phyloP scores from a whole-genome alignment of 2,329 filamentous ascomycete genomes.

The Pseudogymnoascus sp. region DNA sequence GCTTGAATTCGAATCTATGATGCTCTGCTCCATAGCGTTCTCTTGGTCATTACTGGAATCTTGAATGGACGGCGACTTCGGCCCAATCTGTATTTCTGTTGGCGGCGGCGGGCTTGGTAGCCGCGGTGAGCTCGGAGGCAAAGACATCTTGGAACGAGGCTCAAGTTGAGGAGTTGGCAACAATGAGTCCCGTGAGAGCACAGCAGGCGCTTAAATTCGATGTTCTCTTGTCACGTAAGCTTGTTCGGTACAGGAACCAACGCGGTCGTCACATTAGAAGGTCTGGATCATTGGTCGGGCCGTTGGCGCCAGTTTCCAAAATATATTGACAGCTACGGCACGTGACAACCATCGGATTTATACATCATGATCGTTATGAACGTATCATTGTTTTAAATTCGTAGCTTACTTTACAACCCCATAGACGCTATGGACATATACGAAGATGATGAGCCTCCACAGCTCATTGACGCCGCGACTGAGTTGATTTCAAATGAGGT shows the following conservation, averaged over 20 bases:
- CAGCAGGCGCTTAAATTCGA: neutral
- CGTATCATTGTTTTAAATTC: neutral
- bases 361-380: neutral
- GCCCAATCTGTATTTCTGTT: conserved; percentile 85
- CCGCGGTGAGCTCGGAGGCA: conserved; percentile 74
- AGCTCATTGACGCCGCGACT: conserved; percentile 47
- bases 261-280: conserved; percentile 1
- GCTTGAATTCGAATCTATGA: conserved; percentile 65
- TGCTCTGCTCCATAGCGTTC: conserved; percentile 49
- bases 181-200: neutral
- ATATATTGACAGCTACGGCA: neutral
- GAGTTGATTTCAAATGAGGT: conserved; percentile 27
- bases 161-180: conserved; percentile 4
- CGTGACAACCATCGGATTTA: neutral
- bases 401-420: neutral
- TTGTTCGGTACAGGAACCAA: conserved; percentile 1
- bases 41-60: conserved; percentile 53
- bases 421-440: conserved; percentile 49
- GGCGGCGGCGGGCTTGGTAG: conserved; percentile 91
- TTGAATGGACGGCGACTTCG: conserved; percentile 64
- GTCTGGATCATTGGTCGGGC: conserved; percentile 7
- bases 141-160: conserved; percentile 39
- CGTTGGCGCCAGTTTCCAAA: neutral
- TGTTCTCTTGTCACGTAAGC: conserved; percentile 7
- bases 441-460: conserved; percentile 58